phyloP scores from a whole-genome alignment of 148 eudicot genomes.

The Diospyros kaki region DNA sequence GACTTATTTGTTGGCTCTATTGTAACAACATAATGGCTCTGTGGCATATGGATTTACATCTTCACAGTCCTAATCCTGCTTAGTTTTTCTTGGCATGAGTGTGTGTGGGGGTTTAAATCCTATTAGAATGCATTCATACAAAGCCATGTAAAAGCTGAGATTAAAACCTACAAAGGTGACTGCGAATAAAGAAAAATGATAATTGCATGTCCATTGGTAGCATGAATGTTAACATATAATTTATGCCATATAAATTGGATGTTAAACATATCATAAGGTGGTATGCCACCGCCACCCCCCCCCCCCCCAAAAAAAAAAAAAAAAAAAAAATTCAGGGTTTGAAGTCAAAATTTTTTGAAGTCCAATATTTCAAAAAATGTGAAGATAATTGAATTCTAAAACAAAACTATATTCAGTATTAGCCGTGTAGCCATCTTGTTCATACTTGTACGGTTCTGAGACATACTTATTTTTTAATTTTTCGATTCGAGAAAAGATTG shows the following conservation, averaged over 20 bases:
- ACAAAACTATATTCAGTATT: not conserved
- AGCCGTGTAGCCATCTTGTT: not conserved
- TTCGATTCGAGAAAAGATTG: not conserved
- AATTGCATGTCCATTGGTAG: constrained; percentile 1
- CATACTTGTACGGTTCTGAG: not conserved
- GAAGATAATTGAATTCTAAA: no score
- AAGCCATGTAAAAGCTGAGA: not conserved
- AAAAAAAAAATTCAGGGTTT: no score
- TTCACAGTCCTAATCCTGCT: not conserved
- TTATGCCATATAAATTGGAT: not conserved
- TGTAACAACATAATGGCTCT: not conserved
- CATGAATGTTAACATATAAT: not conserved
- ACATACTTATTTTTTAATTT: not conserved
- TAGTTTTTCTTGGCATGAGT: not conserved
- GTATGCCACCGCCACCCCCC: no score
- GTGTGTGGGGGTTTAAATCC: not conserved
- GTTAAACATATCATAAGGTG: no score
- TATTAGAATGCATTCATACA: not conserved
- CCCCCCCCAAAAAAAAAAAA: no score
- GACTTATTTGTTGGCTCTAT: not conserved
- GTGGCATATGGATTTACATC: not conserved
- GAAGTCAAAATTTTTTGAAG: no score
- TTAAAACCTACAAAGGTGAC: not conserved
- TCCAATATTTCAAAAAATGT: no score
- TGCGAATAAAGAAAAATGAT: not conserved